A percentile compares a stretch with the other conserved stretches of the same genome.
phyloP scores from a whole-genome alignment of 257 asterid genomes.

The Solanum piurae region DNA sequence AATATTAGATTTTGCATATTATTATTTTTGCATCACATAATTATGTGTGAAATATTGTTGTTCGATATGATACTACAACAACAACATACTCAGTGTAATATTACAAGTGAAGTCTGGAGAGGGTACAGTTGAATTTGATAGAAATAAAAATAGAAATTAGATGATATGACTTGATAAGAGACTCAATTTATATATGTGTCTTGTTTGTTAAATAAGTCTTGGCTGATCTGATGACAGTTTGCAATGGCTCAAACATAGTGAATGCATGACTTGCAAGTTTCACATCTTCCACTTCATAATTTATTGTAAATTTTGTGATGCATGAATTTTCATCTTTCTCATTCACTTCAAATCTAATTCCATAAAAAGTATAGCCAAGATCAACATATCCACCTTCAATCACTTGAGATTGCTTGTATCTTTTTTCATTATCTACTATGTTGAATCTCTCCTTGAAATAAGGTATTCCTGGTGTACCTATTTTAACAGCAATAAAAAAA shows the following conservation, averaged over 20 bases:
- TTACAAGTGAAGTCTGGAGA: too few relatives aligned
- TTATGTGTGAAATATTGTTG: neutral
- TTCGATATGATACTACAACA: neutral
- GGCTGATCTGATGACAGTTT: neutral
- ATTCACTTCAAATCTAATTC: neutral
- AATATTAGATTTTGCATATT: neutral
- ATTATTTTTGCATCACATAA: neutral
- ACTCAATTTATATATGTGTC: neutral
- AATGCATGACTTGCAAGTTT: neutral
- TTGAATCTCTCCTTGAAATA: neutral
- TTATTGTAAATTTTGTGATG: neutral
- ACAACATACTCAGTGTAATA: neutral
- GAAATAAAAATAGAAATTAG: neutral
- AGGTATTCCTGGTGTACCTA: slow-evolving; percentile 2
- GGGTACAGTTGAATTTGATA: neutral
- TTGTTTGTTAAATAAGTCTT: neutral
- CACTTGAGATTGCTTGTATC: neutral
- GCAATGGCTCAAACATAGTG: neutral
- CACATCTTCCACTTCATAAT: neutral
- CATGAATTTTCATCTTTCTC: neutral
- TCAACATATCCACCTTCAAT: neutral
- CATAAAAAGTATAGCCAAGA: neutral
- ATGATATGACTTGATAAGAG: neutral
- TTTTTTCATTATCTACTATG: neutral
- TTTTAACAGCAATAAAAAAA: neutral